Percentiles rank a stretch among this genome's conserved stretches.
These are phyloP conservation scores for bread wheat (Triticum aestivum) DNA, from an alignment of 176 grass and related monocot species.

Conservation along the genomic window DNA sequence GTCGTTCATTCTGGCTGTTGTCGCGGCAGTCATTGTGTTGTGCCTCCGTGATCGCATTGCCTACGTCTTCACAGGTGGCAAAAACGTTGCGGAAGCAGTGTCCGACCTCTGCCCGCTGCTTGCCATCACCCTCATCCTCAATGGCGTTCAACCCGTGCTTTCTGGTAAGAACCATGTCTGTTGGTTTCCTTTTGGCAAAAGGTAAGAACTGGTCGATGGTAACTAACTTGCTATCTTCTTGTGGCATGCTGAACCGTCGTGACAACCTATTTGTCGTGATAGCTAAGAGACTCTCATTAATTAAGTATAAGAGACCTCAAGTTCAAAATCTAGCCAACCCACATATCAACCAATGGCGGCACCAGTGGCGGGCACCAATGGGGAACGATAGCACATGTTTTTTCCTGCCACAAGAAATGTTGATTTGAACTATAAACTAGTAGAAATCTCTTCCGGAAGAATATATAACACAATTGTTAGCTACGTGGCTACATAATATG, in stretches of 20 bases:
- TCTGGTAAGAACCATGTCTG: neutral
- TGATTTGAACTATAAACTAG: no score
- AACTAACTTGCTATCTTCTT: neutral
- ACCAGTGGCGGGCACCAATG: no score
- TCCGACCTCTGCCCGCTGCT: constrained; percentile 60
- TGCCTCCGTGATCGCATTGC: constrained; percentile 26
- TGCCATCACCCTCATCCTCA: constrained; percentile 22
- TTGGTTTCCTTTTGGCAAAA: neutral
- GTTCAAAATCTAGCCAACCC: no score
- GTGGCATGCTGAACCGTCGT: no score
- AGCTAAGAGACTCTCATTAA: no score
- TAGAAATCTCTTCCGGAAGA: no score
- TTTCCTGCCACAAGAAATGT: no score
- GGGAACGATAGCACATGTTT: no score
- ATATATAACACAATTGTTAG: no score
- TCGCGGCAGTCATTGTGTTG: neutral
- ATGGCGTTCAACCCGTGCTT: constrained; percentile 30
- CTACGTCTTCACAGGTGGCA: constrained; percentile 38
- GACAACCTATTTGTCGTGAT: neutral
- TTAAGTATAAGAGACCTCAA: no score
- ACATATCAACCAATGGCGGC: no score
- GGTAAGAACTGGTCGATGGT: neutral
- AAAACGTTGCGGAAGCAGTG: constrained; percentile 42
- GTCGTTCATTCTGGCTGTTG: neutral
- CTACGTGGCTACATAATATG: no score